phyloP scores from a whole-genome alignment of 345 rosid genomes.

The Ceriops zippeliana region DNA sequence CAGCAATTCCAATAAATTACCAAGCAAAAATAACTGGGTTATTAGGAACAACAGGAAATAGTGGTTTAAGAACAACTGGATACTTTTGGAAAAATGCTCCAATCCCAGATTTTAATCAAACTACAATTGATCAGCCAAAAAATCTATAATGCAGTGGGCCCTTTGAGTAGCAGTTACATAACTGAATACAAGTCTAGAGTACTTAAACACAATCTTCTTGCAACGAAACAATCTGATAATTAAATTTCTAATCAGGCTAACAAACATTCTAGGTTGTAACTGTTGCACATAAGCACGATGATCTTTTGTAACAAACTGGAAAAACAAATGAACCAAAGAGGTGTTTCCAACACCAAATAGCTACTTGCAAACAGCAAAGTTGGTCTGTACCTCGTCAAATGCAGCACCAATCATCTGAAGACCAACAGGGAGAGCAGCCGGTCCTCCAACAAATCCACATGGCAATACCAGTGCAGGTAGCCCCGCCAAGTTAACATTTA shows the following conservation, averaged over 20 bases:
- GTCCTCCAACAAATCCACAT: constrained; percentile 76
- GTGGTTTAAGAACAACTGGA: no score
- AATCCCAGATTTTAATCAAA: no score
- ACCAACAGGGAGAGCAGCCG: constrained; percentile 78
- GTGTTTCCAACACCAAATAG: neutral
- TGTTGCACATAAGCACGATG: neutral
- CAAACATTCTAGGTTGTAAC: neutral
- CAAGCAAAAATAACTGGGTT: neutral
- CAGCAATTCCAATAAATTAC: neutral
- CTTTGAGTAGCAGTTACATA: no score
- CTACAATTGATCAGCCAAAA: no score
- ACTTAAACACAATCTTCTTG: no score
- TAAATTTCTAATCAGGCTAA: neutral
- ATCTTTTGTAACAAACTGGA: neutral
- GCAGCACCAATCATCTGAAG: constrained; percentile 92
- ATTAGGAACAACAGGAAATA: neutral
- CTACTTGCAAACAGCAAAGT: neutral
- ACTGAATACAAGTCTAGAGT: no score
- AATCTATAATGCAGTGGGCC: no score
- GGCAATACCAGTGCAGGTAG: constrained; percentile 91
- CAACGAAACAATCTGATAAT: no score
- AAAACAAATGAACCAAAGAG: neutral
- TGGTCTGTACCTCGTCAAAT: constrained; percentile 65
- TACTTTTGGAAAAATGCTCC: no score
- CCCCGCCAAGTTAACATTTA: constrained; percentile 88